These are phyloP conservation scores for Bombardia bombarda DNA, from an alignment of 495 filamentous ascomycete genomes.

Conservation along the genomic window DNA sequence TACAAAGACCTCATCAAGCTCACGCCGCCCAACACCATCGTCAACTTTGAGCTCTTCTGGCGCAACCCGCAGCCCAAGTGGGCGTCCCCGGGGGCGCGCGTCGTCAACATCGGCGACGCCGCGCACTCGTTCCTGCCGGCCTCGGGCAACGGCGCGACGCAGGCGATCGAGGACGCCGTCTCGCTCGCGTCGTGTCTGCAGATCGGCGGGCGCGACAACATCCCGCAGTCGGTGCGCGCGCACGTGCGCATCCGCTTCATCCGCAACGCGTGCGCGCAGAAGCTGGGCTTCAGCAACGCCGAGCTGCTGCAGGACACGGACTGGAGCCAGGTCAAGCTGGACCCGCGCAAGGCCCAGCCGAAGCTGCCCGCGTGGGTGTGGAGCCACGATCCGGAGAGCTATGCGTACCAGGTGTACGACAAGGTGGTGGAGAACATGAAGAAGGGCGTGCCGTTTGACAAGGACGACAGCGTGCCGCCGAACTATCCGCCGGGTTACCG, in stretches of 20 bases:
- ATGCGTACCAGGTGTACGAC: constrained; percentile 46
- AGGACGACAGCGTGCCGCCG: constrained; percentile 30
- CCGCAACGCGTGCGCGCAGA: constrained; percentile 49
- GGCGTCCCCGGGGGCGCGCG: constrained; percentile 51
- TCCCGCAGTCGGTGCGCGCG: constrained; percentile 40
- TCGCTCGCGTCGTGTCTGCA: constrained; percentile 55
- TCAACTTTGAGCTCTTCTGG: constrained; percentile 64
- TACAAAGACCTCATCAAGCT: constrained; percentile 48
- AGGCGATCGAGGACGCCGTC: constrained; percentile 64
- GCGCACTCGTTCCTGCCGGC: constrained; percentile 66
- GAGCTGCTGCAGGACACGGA: constrained; percentile 50
- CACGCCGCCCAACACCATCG: constrained; percentile 47
- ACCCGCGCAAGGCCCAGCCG: constrained; percentile 43
- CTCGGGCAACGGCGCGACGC: constrained; percentile 58
- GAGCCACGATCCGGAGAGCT: constrained; percentile 48
- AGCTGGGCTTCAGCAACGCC: constrained; percentile 47
- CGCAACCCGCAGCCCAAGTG: constrained; percentile 57
- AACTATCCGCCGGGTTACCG: constrained; percentile 38
- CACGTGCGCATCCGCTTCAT: constrained; percentile 46
- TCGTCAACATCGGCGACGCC: constrained; percentile 56
- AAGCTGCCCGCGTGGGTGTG: constrained; percentile 47
- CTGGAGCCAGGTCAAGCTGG: constrained; percentile 45
- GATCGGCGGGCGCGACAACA: constrained; percentile 52
- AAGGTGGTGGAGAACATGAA: constrained; percentile 33
- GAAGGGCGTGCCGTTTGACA: constrained; percentile 28